Evolutionary conservation across 352 stramenopile genomes (phyloP), one percentile per base, ranked within the genome.

Genomic region (Peronospora farinosa): DNA sequence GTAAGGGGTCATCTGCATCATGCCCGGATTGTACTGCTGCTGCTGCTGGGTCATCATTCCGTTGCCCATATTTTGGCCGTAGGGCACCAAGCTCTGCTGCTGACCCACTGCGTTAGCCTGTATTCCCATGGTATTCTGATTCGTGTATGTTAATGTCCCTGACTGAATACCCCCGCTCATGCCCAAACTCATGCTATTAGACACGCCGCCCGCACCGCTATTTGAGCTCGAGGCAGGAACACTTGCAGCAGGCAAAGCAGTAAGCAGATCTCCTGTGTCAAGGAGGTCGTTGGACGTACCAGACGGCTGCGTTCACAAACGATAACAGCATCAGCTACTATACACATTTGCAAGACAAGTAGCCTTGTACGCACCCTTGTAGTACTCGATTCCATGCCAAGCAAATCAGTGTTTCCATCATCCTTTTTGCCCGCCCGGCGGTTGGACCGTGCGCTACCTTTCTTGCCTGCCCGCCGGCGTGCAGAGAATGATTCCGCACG

Each of bases 1-100:
- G 55, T 88, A 90, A 52, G 78, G 78, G 25, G 73, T 84, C 72
- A 90, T 82, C 55, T 90, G 79, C 69, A 82, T 82, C 72, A 82
- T 78, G 27, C 51, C 63, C 13, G 68, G 59, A 47, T 79, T 83
- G 62, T 83, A 74, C 37, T 67, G 52, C 33, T 60, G 42, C 33
- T 60, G 42, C 39, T 54, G 59, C 53, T 84, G 65, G 33, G 74
- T 65, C 47, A 66, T 72, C 51, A 76, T 68, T 16, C 61, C 65
- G 33, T 54, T 61, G 43, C 50, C 51, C 57, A 74, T 58, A 35
- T 60, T 67, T 31, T 70, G 65, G 21, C 57, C 57, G 28, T 70
- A 61, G 13, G 48, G 47, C 12, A 63, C 53, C 56, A 67, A 63
- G 49, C 60, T 51, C 57, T 71, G 63, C 46, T 64, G 57, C 47